Percentiles rank a stretch among this genome's conserved stretches.
phyloP scores from a whole-genome alignment of 169 alveolate species.

The Plasmodium gonderi region DNA sequence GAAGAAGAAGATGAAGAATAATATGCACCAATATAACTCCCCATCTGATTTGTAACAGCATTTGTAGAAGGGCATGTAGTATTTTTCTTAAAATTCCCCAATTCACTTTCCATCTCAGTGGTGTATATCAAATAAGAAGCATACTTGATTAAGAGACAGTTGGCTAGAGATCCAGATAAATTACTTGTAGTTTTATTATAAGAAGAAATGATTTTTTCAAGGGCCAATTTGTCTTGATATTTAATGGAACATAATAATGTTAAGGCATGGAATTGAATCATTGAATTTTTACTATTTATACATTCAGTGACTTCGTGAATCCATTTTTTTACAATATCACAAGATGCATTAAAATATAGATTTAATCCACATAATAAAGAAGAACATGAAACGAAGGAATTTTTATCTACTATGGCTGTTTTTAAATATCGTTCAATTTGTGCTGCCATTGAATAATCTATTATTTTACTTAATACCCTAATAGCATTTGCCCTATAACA shows the following conservation, averaged over 20 bases:
- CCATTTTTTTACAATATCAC: slow-evolving; percentile 93
- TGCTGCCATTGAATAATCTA: slow-evolving; percentile 93
- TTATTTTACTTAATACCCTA: slow-evolving; percentile 94
- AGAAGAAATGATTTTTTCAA: slow-evolving; percentile 81
- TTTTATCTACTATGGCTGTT: slow-evolving; percentile 93
- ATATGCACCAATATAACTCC: neutral
- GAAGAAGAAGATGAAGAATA: neutral
- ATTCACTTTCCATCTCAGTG: slow-evolving; percentile 28
- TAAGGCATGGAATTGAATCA: slow-evolving; percentile 96
- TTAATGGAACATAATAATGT: slow-evolving; percentile 93
- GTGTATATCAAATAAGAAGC: slow-evolving; percentile 54
- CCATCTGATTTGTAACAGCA: too few species aligned
- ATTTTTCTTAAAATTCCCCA: neutral
- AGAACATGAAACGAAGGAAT: slow-evolving; percentile 93
- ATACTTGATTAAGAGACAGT: slow-evolving; percentile 79
- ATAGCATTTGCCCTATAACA: slow-evolving; percentile 96
- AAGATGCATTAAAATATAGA: slow-evolving; percentile 88
- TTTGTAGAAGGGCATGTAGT: too few species aligned
- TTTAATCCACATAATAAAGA: slow-evolving; percentile 94
- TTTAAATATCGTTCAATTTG: slow-evolving; percentile 95
- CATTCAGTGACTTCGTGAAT: slow-evolving; percentile 89
- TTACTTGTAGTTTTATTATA: slow-evolving; percentile 68
- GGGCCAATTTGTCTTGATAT: slow-evolving; percentile 87
- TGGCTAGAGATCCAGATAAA: slow-evolving; percentile 79
- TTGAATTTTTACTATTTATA: slow-evolving; percentile 88